Percentiles rank a stretch among this genome's conserved stretches.
Evolutionary conservation across 495 filamentous ascomycete species (phyloP).

Genomic region (Tuber microsphaerosporum): DNA sequence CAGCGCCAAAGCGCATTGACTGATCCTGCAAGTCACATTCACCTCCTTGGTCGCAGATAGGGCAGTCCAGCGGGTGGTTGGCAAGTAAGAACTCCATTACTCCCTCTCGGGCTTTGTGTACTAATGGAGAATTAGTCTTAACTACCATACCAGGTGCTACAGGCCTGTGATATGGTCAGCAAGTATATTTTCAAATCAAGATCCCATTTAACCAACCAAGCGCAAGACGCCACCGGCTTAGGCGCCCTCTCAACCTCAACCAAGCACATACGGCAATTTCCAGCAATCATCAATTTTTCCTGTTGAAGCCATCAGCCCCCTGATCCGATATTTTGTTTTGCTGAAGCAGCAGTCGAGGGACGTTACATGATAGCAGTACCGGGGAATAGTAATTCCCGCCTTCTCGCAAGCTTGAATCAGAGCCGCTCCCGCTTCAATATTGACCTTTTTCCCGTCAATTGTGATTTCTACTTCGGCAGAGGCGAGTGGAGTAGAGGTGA

Average conservation of each 20-base stretch:
- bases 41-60: slow-evolving; percentile 95
- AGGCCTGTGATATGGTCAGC: slow-evolving; percentile 49
- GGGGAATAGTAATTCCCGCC: slow-evolving; percentile 75
- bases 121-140: slow-evolving; percentile 89
- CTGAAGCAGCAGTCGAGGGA: slow-evolving; percentile 25
- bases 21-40: slow-evolving; percentile 99
- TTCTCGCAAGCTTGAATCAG: slow-evolving; percentile 99
- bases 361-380: slow-evolving; percentile 96
- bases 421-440: slow-evolving; percentile 60
- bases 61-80: slow-evolving; percentile 96
- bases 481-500: slow-evolving; percentile 25
- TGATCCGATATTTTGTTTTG: slow-evolving; percentile 9
- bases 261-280: slow-evolving; percentile 98
- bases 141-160: slow-evolving; percentile 98
- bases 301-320: slow-evolving; percentile 42
- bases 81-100: slow-evolving; percentile 98
- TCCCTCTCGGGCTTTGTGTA: slow-evolving; percentile 94
- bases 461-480: slow-evolving; percentile 40
- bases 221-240: slow-evolving; percentile 96
- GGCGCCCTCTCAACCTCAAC: slow-evolving; percentile 94
- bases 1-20: slow-evolving; percentile 95
- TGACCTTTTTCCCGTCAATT: slow-evolving; percentile 41
- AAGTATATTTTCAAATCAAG: slow-evolving; percentile 2
- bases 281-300: slow-evolving; percentile 89
- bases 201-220: slow-evolving; percentile 50